Evolutionary conservation across 225 moss, liverwort and hornwort species (phyloP).

Genomic region (Physcomitrellopsis africana): DNA sequence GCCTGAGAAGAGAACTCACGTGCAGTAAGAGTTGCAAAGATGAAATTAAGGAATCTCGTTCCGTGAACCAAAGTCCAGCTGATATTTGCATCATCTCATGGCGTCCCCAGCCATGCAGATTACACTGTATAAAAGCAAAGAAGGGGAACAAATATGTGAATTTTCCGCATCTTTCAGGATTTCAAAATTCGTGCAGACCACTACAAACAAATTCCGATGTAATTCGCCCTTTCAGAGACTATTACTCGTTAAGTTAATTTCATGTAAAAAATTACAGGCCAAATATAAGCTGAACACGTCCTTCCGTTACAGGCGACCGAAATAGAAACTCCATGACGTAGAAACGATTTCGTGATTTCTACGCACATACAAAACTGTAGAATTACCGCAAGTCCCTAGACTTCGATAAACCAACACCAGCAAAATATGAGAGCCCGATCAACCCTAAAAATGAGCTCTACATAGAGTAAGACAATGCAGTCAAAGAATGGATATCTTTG

Average conservation of each 20-base stretch:
- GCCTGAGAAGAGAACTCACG: slow-evolving; percentile 40
- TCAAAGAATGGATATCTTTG: slow-evolving; percentile 7
- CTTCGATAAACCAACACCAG: background rate
- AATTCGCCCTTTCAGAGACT: background rate
- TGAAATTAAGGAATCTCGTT: slow-evolving; percentile 74
- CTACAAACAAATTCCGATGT: background rate
- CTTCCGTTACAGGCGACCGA: background rate
- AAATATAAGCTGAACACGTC: background rate
- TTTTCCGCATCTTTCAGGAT: background rate
- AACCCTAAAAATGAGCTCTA: slow-evolving; percentile 3
- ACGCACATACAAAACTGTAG: background rate
- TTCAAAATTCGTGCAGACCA: background rate
- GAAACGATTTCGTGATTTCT: background rate
- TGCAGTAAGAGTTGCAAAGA: slow-evolving; percentile 71
- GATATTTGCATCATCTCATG: slow-evolving; percentile 67
- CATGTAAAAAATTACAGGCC: background rate
- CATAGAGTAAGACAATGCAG: background rate
- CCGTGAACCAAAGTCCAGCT: slow-evolving; percentile 82
- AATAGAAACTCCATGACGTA: background rate
- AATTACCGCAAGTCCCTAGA: background rate
- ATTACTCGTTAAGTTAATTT: too few species aligned
- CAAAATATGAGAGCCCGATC: background rate
- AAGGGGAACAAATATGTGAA: slow-evolving; percentile 16
- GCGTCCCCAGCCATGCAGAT: slow-evolving; percentile 62
- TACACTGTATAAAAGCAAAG: slow-evolving; percentile 52